Conservation (phyloP, 495 filamentous ascomycete species). For the Xylaria flabelliformis region DNA sequence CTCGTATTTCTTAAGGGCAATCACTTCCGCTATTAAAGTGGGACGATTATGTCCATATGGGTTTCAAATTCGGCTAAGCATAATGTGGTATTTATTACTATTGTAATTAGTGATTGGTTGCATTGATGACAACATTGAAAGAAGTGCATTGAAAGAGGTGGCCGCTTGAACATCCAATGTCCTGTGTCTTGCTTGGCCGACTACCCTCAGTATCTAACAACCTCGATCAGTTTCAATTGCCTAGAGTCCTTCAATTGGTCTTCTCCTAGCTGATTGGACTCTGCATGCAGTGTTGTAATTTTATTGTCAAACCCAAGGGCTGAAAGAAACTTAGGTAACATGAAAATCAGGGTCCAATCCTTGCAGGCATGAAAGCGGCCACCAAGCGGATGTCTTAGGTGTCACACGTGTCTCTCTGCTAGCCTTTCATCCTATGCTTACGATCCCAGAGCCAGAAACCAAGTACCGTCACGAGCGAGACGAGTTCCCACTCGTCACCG, state of each 20-base stretch:
- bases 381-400: conserved; percentile 7
- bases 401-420: conserved; percentile 13
- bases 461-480: conserved; percentile 23
- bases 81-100: neutral
- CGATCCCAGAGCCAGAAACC: conserved; percentile 26
- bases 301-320: conserved; percentile 12
- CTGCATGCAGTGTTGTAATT: conserved; percentile 3
- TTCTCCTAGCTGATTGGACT: neutral
- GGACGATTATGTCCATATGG: neutral
- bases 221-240: conserved; percentile 8
- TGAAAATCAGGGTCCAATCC: conserved; percentile 3
- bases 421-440: conserved; percentile 20
- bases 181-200: neutral
- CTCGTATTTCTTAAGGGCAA: neutral
- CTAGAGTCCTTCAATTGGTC: neutral
- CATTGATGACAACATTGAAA: neutral
- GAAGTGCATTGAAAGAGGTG: neutral
- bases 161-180: neutral
- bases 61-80: neutral
- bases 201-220: too few species aligned
- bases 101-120: conserved; percentile 6
- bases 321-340: conserved; percentile 23
- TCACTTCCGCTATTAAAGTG: neutral
- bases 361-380: conserved; percentile 5
- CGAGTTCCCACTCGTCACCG: conserved; percentile 25